Base-by-base conservation (phyloP, 139 green algal species). In the Volvox reticuliferus region DNA sequence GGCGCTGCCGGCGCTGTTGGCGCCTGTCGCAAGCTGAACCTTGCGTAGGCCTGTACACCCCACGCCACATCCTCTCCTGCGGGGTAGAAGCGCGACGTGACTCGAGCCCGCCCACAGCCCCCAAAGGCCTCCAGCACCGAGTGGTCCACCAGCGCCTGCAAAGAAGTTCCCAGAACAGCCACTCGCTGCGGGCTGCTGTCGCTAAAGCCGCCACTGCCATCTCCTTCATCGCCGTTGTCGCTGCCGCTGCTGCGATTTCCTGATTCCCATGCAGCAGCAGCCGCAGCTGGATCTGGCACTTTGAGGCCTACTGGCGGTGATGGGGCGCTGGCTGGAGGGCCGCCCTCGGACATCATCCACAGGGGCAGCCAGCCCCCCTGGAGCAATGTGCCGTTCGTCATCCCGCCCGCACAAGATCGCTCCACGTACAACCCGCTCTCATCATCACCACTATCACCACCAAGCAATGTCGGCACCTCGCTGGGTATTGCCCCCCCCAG, bases 91-190 rank as follows among this genome's bases (percentile, higher is more conserved):
- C 86, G 50, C 14, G 55, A 77, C 5, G 86, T 90, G 16, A 84
- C 75, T 0, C 73, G 44, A 14, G 55, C 86, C 50, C 86, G 86
- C 9, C 86, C 86, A 32, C 73, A 44, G 55, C 73, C 86, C 0
- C 73, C 86, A 78, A 90, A 90, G 21, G 32, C 86, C 75, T 90
- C 86, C 21, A 90, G 22, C 55, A 90, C 75, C 0, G 55, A 79
- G 32, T 84, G 73, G 75, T 90, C 86, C 21, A 90, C 22, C 30
- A 90, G 75, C 18, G 77, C 86, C 71, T 90, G 73, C 86, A 90
- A 76, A 30, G 73, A 77, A 19, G 86, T 76, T 0, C 73, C 86
- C 55, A 90, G 75, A 35, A 90, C 73, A 32, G 75, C 19, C 30
- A 85, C 86, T 55, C 19, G 20, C 55, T 65, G 21, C 17, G 37